Evolutionary conservation across 441 rosid species (phyloP), one percentile per base, ranked within the genome.

Genomic region (Mallotus japonicus): DNA sequence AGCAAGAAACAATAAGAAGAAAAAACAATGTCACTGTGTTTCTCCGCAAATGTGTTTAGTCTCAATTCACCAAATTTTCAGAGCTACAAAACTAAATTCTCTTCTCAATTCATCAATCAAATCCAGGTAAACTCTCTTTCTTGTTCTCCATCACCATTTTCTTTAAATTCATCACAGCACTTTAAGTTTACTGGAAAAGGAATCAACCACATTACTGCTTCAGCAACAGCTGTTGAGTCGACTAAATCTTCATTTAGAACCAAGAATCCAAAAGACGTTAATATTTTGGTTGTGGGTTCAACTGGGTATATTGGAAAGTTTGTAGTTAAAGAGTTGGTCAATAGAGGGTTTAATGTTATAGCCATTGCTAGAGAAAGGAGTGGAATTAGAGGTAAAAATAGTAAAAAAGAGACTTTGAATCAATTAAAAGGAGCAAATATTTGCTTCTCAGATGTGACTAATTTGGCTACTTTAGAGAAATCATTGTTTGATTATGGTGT

Each of bases 231-330:
- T 57, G 75, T 71, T 74, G 87, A 85, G 51, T 50, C 74, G 6
- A 64, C 74, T 22, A 59, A 78, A 15, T 69, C 86, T 74, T 79
- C 88, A 7, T 90, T 90, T 65, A 85, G 96, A 79, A 80, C 61
- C 84, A 93, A 87, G 75, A 77, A 42, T 67, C 84, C 92, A 0
- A 71, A 78, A 44, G 96, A 90, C 58, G 76, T 92, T 53, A 93
- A 92, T 77, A 71, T 93, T 67, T 73, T 92, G 67, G 89, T 90
- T 4, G 92, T 85, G 82, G 98, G 97, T 76, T 91, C 97, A 20
- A 94, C 97, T 46, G 98, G 97, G 53, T 94, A 94, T 75, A 88
- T 92, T 16, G 97, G 97, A 6, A 92, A 87, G 67, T 90, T 94
- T 82, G 97, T 90, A 19, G 95, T 88, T 17, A 82, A 81, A 68